Conservation (phyloP, 192 early-diverging fungal genomes). For the Gonapodya sp. region DNA sequence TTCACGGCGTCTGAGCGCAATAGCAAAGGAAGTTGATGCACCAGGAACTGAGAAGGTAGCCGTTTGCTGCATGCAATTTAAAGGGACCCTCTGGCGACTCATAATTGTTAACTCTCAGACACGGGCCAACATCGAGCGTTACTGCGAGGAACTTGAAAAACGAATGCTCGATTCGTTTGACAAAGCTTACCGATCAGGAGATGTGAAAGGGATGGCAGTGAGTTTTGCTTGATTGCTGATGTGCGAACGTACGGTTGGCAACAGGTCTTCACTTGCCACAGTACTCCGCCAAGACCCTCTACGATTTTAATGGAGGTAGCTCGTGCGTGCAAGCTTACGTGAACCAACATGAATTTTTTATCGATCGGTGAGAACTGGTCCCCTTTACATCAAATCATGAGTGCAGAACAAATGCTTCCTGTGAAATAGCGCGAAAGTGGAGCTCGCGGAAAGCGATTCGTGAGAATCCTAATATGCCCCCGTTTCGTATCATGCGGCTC, state of each 20-base stretch:
- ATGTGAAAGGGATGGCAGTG: slow-evolving; percentile 69
- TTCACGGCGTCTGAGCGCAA: slow-evolving; percentile 69
- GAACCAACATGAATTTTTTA: slow-evolving; percentile 95
- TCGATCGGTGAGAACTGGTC: slow-evolving; percentile 43
- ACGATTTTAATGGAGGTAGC: slow-evolving; percentile 92
- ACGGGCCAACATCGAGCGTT: slow-evolving; percentile 76
- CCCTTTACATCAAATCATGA: not conserved
- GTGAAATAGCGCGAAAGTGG: not conserved
- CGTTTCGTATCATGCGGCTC: not conserved
- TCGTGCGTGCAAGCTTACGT: slow-evolving; percentile 91
- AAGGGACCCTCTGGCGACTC: slow-evolving; percentile 32
- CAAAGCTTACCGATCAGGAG: slow-evolving; percentile 65
- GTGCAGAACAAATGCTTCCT: not conserved
- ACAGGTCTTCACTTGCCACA: not conserved
- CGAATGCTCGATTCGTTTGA: slow-evolving; percentile 81
- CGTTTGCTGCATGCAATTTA: not conserved
- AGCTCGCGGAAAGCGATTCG: not conserved
- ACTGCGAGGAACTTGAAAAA: slow-evolving; percentile 87
- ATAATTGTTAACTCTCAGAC: slow-evolving; percentile 42
- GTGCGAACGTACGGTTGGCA: slow-evolving; percentile 32
- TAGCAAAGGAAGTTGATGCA: slow-evolving; percentile 72
- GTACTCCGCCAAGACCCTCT: slow-evolving; percentile 75
- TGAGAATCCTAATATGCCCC: not conserved
- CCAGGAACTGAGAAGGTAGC: slow-evolving; percentile 52
- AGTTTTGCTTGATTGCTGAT: slow-evolving; percentile 14